A percentile compares a stretch with the other conserved stretches of the same genome.
phyloP scores from a whole-genome alignment of 192 early-diverging fungal genomes.

The Thoreauomyces humboldtii region DNA sequence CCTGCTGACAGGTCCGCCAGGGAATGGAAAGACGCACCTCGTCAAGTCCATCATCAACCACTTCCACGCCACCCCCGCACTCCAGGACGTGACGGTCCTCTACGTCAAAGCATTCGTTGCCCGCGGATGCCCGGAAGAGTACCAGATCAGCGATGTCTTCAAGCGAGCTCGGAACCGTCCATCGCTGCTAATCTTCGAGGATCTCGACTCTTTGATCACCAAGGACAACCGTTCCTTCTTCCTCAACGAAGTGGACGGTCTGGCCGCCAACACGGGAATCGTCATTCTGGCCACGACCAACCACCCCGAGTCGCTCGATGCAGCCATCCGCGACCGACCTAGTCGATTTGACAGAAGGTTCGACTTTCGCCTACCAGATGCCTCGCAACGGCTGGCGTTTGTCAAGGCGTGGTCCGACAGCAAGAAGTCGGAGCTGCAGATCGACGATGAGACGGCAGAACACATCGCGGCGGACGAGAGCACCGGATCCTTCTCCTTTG shows the following conservation, averaged over 20 bases:
- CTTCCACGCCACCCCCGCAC: not conserved
- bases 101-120: not conserved
- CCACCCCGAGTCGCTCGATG: not conserved
- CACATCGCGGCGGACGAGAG: not conserved
- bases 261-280: not conserved
- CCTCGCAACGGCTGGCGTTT: not conserved
- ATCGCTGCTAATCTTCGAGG: slow-evolving; percentile 5
- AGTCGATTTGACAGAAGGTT: slow-evolving; percentile 2
- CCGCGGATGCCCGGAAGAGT: not conserved
- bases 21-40: not conserved
- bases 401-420: not conserved
- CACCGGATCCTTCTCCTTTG: not conserved
- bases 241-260: slow-evolving; percentile 4
- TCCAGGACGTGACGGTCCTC: not conserved
- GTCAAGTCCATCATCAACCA: not conserved
- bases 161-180: not conserved
- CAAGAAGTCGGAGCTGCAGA: not conserved
- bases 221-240: slow-evolving; percentile 3
- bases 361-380: not conserved
- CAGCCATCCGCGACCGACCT: not conserved
- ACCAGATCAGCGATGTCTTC: not conserved
- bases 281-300: not conserved
- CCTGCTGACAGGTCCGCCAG: not conserved
- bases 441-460: not conserved
- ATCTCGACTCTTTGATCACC: slow-evolving; percentile 3